These are phyloP conservation scores for Saitozyma podzolica DNA, from an alignment of 768 basidiomycete species.

Conservation along the genomic window DNA sequence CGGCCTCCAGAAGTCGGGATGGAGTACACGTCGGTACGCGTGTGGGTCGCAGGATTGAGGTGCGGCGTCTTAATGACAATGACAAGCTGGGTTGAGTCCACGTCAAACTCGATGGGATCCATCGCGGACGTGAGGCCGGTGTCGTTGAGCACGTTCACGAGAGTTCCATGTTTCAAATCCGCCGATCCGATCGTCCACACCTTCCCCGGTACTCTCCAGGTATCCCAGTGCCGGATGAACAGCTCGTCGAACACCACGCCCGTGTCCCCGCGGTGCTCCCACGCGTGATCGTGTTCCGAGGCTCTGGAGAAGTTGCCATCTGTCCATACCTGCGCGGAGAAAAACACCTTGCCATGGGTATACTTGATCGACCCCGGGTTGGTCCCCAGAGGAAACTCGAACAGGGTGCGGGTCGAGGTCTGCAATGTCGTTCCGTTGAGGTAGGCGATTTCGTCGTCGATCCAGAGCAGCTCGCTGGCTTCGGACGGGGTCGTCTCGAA, in stretches of 20 bases:
- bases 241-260: slow-evolving; percentile 42
- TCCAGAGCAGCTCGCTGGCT: slow-evolving; percentile 30
- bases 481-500: slow-evolving; percentile 20
- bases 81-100: slow-evolving; percentile 56
- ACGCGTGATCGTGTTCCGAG: slow-evolving; percentile 62
- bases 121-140: slow-evolving; percentile 55
- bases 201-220: slow-evolving; percentile 39
- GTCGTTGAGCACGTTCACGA: slow-evolving; percentile 24
- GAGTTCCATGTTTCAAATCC: slow-evolving; percentile 6
- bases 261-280: slow-evolving; percentile 21
- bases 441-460: slow-evolving; percentile 23
- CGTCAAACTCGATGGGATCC: slow-evolving; percentile 40
- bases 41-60: slow-evolving; percentile 77
- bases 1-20: slow-evolving; percentile 35
- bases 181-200: slow-evolving; percentile 33
- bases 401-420: slow-evolving; percentile 6
- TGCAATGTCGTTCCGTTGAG: slow-evolving; percentile 26
- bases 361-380: too few relatives aligned
- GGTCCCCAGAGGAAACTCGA: slow-evolving; percentile 35
- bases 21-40: slow-evolving; percentile 73
- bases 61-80: slow-evolving; percentile 83
- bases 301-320: slow-evolving; percentile 72
- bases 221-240: slow-evolving; percentile 39
- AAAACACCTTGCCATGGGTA: slow-evolving; percentile 60
- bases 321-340: slow-evolving; percentile 75